Percentiles rank a stretch among this genome's conserved stretches.
phyloP scores from a whole-genome alignment of 1,139 yeast species.

The Pichia sp. region DNA sequence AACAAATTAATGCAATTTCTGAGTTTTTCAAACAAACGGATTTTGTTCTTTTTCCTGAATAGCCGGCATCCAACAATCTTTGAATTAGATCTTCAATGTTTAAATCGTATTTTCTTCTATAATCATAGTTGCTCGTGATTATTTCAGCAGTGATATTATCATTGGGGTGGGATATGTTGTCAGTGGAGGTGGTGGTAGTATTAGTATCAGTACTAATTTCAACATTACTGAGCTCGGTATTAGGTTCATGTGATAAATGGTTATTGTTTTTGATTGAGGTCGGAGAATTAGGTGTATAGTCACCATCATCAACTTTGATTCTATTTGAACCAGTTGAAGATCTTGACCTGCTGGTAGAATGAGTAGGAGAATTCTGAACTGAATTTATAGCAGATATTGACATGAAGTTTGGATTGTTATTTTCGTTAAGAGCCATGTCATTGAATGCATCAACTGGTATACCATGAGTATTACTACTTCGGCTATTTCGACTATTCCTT shows the following conservation, averaged over 20 bases:
- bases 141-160: not conserved
- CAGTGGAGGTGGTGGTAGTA: too few relatives aligned
- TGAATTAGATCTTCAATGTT: constrained; percentile 78
- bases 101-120: constrained; percentile 35
- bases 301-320: not conserved
- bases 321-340: constrained; percentile 1
- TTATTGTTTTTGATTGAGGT: not conserved
- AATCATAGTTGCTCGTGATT: constrained; percentile 4
- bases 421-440: not conserved
- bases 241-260: not conserved
- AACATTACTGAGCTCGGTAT: not conserved
- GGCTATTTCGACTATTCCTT: constrained; percentile 7
- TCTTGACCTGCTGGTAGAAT: not conserved
- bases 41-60: constrained; percentile 86
- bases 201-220: not conserved
- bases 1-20: constrained; percentile 82
- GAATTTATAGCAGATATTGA: not conserved
- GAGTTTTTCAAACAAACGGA: constrained; percentile 79
- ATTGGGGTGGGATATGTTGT: too few relatives aligned
- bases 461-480: constrained; percentile 12
- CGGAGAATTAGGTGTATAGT: not conserved
- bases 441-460: constrained; percentile 13
- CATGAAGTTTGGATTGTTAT: not conserved
- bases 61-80: constrained; percentile 66
- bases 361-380: not conserved